Base-by-base conservation (phyloP, 2,329 filamentous ascomycete species). In the Elsinoe ampelina region DNA sequence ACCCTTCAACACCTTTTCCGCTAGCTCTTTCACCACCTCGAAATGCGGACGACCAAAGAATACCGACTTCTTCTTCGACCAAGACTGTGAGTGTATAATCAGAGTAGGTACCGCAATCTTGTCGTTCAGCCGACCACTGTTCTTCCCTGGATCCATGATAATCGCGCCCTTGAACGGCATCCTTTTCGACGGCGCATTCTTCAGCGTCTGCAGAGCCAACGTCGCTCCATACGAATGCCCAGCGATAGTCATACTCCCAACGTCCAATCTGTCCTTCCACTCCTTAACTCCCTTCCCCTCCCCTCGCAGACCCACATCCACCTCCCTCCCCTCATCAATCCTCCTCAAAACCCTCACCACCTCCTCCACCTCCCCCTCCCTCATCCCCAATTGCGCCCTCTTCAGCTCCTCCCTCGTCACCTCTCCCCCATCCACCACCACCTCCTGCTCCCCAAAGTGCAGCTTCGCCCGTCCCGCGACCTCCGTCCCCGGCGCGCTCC, bases 201-300 rank as follows among this genome's bases (percentile, higher is more conserved):
- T 77, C n/a, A 85, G 72, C 2, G 80, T 77, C 58, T 83, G 81
- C 17, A 86, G 71, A 0, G 80, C 82, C 2, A 80, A 76, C 0
- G 84, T 86, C 1, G 82, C 83, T 50, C 84, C 84, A 68, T 83
- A 85, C 0, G 81, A 84, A 65, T 86, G 83, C 0, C 83, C 83
- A 2, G 73, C 79, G 7, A 86, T 73, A 45, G 80, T 75, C 61
- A 84, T 74, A 35, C 77, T 73, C 30, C 75, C 69, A 45, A 77
- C 71, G 65, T 84, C 76, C 5, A 87, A 74, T 8, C 81, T 75
- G 57, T 70, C 69, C 35, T 72, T 66, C 75, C 82, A 86, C 13
- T 70, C 68, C 2, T 70, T 62, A 1, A 83, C 73, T 60, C 70
- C 69, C 19, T 62, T 63, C 43, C 75, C 80, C 65, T 79, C 80